Evolutionary conservation across 2,329 filamentous ascomycete species (phyloP).

Genomic region (Periglandula ipomoeae): DNA sequence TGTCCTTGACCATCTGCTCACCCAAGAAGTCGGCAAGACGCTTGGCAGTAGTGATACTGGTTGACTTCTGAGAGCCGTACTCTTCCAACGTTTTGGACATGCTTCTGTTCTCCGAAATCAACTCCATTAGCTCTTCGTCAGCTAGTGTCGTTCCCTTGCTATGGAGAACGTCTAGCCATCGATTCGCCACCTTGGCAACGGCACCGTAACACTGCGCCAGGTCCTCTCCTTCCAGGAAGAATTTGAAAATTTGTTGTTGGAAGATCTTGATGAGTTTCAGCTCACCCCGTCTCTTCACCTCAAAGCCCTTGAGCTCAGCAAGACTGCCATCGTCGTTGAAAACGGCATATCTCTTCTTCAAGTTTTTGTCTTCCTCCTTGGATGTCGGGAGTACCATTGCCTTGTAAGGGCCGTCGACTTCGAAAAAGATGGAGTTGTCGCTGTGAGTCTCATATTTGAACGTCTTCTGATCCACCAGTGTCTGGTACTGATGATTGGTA

Average conservation of each 20-base stretch:
- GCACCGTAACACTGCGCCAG: slow-evolving; percentile 81
- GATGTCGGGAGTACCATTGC: slow-evolving; percentile 97
- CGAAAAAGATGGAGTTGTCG: slow-evolving; percentile 99
- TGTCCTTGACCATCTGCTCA: slow-evolving; percentile 99
- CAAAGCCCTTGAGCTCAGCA: slow-evolving; percentile 93
- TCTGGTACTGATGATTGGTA: slow-evolving; percentile 97
- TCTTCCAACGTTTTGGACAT: slow-evolving; percentile 97
- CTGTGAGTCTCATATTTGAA: slow-evolving; percentile 95
- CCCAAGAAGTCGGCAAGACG: slow-evolving; percentile 92
- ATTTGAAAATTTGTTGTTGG: slow-evolving; percentile 98
- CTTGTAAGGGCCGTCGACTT: slow-evolving; percentile 94
- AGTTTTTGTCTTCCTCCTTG: slow-evolving; percentile 97
- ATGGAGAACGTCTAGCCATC: slow-evolving; percentile 92
- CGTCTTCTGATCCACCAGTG: slow-evolving; percentile 64
- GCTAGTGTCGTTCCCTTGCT: slow-evolving; percentile 81
- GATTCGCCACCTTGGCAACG: slow-evolving; percentile 90
- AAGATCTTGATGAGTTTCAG: slow-evolving; percentile 99
- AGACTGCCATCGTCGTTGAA: slow-evolving; percentile 97
- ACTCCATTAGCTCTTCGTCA: slow-evolving; percentile 93
- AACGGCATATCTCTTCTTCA: slow-evolving; percentile 98
- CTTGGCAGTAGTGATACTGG: slow-evolving; percentile 96
- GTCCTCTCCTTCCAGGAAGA: slow-evolving; percentile 87
- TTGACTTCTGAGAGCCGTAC: slow-evolving; percentile 92
- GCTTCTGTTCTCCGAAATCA: slow-evolving; percentile 99
- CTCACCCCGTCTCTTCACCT: slow-evolving; percentile 94